A percentile compares a stretch with the other conserved stretches of the same genome.
Evolutionary conservation across 495 filamentous ascomycete genomes (phyloP).

Genomic region (Recurvomyces mirabilis): DNA sequence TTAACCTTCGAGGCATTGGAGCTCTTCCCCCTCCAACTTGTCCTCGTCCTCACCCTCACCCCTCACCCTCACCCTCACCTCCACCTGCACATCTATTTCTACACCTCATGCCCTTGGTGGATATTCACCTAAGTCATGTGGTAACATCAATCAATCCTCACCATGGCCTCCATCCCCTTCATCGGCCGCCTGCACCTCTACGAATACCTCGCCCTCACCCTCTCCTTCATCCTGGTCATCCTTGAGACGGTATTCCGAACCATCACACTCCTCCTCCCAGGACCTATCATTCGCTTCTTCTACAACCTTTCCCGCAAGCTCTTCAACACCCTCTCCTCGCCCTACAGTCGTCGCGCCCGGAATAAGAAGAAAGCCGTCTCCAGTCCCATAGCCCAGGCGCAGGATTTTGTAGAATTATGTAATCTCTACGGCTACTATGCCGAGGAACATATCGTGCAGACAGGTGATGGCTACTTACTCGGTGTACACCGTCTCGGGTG

Average conservation of each 20-base stretch:
- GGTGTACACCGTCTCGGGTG: conserved; percentile 81
- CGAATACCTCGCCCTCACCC: conserved; percentile 78
- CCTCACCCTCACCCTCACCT: background rate
- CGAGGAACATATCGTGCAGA: conserved; percentile 94
- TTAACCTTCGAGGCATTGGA: too few relatives aligned
- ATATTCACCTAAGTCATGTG: too few relatives aligned
- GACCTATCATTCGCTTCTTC: conserved; percentile 66
- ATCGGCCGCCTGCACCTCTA: conserved; percentile 64
- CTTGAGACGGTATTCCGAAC: conserved; percentile 72
- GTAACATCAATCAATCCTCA: too few relatives aligned
- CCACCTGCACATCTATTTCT: background rate
- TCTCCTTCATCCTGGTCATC: conserved; percentile 68
- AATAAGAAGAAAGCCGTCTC: conserved; percentile 40
- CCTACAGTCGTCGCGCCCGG: conserved; percentile 52
- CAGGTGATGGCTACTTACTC: conserved; percentile 83
- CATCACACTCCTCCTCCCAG: conserved; percentile 79
- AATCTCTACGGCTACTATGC: conserved; percentile 78
- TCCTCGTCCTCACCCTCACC: background rate
- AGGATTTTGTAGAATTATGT: conserved; percentile 88
- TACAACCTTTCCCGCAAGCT: conserved; percentile 69
- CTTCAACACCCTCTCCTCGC: conserved; percentile 68
- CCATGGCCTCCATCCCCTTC: conserved; percentile 69
- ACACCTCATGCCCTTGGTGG: background rate
- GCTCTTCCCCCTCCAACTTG: too few relatives aligned
- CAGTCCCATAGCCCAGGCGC: conserved; percentile 48